Base-by-base conservation (phyloP, 1,139 yeast species). In the Saccharomyces hybrid region DNA sequence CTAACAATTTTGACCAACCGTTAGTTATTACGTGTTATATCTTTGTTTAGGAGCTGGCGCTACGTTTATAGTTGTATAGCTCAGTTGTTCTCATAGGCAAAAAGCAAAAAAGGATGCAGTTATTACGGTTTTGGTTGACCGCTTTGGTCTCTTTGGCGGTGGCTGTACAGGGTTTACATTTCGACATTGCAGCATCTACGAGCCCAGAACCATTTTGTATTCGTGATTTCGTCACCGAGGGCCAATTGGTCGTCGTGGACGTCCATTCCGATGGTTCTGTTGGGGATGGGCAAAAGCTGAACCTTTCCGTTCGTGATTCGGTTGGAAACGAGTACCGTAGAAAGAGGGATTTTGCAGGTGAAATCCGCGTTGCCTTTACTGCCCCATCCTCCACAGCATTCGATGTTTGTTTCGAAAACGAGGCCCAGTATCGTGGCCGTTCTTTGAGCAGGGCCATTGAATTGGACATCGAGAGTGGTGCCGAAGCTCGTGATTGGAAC, bases 401-500 rank as follows among this genome's bases (percentile, higher is more conserved):
- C 69, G 98, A 93, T 70, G 82, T 93, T 52, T 93, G 99, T 73
- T 88, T 93, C 73, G 86, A 84, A 59, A 93, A 93, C 71, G 71
- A 75, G 54, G 78, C 80, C 56, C 70, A 73, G 38, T 69, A 71
- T 52, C 72, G 70, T 53, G 74, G 74, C 7, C 72, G 73, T 56
- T 64, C 75, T 50, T 67, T 79, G 61, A 69, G 75, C 49, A 80
- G 91, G 72, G 84, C 84, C 55, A 77, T 93, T 63, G 97, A 90
- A 69, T 77, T 93, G 66, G 97, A 91, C 62, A 86, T 93, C 56
- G 98, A 93, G 72, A 85, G 91, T 61, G 99, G 99, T 34, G 88
- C 97, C 54, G 89, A 91, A 64, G 98, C 98, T 46, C 85, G 98
- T 73, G 98, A 93, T 74, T 93, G 98, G 98, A 89, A 89, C 69